Conservation (phyloP, 768 basidiomycete species). For the Leccinellum luteum region DNA sequence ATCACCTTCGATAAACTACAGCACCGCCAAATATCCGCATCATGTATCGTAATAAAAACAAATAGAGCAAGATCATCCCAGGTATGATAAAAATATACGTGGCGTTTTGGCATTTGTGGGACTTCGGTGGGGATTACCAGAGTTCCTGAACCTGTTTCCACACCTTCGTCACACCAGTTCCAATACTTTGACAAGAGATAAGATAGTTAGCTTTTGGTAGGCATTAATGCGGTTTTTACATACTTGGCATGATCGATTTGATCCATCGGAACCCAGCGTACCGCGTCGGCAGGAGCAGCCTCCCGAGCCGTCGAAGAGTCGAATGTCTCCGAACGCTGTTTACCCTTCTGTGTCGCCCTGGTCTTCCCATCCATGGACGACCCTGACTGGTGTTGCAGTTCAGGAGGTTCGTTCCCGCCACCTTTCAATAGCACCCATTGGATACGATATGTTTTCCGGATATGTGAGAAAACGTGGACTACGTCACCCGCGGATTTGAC, state of each 20-base stretch:
- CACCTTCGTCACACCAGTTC: constrained; percentile 72
- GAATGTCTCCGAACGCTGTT: constrained; percentile 5
- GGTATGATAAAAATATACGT: not conserved
- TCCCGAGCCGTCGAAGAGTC: constrained; percentile 12
- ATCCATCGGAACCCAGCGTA: constrained; percentile 52
- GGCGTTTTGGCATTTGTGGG: not conserved
- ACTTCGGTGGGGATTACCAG: constrained; percentile 13
- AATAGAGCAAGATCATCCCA: not conserved
- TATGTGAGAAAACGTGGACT: constrained; percentile 85
- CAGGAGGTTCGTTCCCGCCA: constrained; percentile 46
- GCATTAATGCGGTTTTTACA: constrained; percentile 25
- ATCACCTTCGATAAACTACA: not conserved
- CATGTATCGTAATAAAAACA: not conserved
- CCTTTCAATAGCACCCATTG: constrained; percentile 71
- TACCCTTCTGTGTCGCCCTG: constrained; percentile 9
- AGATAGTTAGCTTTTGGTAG: not conserved
- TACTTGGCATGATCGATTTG: constrained; percentile 64
- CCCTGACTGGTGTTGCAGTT: constrained; percentile 5
- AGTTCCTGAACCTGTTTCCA: constrained; percentile 54
- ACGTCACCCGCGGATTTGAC: constrained; percentile 61
- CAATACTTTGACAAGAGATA: constrained; percentile 45
- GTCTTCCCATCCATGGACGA: constrained; percentile 7
- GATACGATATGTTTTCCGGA: constrained; percentile 78
- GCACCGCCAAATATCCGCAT: not conserved
- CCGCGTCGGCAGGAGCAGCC: constrained; percentile 11